Conservation (phyloP, 2,329 filamentous ascomycete species). For the Bipolaris sorokiniana region DNA sequence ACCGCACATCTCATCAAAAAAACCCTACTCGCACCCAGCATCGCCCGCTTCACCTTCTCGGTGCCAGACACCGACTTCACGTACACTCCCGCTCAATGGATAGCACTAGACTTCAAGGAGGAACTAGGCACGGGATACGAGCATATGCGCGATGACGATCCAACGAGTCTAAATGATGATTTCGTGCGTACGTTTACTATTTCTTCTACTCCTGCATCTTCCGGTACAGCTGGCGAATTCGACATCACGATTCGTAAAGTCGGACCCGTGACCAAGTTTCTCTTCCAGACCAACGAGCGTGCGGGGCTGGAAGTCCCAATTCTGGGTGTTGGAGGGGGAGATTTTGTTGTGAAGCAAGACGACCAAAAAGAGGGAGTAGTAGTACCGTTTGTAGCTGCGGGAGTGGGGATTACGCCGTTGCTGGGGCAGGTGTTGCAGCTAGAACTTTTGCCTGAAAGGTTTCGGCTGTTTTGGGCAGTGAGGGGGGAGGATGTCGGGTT, state of each 20-base stretch:
- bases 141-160: constrained; percentile 85
- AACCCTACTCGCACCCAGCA: constrained; percentile 67
- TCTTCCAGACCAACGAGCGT: constrained; percentile 64
- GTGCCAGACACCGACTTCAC: constrained; percentile 47
- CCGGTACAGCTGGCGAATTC: constrained; percentile 53
- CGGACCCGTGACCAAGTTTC: constrained; percentile 69
- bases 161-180: constrained; percentile 81
- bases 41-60: constrained; percentile 69
- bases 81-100: constrained; percentile 77
- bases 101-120: constrained; percentile 72
- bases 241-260: constrained; percentile 75
- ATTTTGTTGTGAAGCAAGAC: constrained; percentile 57
- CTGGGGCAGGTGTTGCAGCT: constrained; percentile 66
- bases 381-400: constrained; percentile 72
- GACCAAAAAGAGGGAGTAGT: constrained; percentile 36
- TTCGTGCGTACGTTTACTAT: constrained; percentile 84
- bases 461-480: constrained; percentile 74
- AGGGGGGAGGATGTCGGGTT: constrained; percentile 66
- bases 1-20: constrained; percentile 65
- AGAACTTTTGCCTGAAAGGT: constrained; percentile 17
- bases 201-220: constrained; percentile 56
- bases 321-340: constrained; percentile 76
- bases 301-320: constrained; percentile 67
- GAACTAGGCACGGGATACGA: constrained; percentile 76
- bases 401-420: constrained; percentile 83